phyloP scores from a whole-genome alignment of 2,329 filamentous ascomycete genomes.

The Fusarium hostae region DNA sequence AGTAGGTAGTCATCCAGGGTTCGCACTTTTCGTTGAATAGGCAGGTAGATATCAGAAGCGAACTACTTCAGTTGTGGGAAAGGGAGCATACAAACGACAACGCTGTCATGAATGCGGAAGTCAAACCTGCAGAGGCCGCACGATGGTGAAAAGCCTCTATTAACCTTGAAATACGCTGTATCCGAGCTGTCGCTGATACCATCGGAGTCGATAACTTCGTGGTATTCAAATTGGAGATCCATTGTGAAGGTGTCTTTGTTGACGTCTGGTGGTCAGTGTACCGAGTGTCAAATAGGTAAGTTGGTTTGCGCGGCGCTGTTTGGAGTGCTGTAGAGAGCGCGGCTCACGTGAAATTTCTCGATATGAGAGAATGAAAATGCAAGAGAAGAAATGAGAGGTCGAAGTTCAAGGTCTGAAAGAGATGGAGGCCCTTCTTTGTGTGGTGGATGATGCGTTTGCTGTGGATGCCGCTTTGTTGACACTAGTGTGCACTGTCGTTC shows the following conservation, averaged over 20 bases:
- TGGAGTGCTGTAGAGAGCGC: too few relatives aligned
- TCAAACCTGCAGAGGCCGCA: background rate
- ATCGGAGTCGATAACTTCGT: background rate
- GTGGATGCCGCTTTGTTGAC: background rate
- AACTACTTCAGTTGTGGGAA: background rate
- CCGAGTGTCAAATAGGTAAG: too few relatives aligned
- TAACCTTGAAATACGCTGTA: background rate
- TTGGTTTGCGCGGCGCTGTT: too few relatives aligned
- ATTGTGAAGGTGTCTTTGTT: background rate
- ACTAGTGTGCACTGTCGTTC: background rate
- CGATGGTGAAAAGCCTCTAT: background rate
- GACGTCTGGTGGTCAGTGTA: too few relatives aligned
- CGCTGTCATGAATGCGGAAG: fast-evolving
- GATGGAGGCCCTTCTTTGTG: background rate
- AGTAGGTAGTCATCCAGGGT: background rate
- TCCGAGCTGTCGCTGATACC: background rate
- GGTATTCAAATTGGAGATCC: background rate
- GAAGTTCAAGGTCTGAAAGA: background rate
- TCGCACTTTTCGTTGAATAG: background rate
- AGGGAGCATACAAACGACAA: background rate
- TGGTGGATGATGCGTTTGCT: background rate
- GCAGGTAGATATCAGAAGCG: background rate
- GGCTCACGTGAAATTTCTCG: too few relatives aligned
- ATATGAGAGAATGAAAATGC: too few relatives aligned
- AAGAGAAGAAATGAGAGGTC: too few relatives aligned